A percentile compares a stretch with the other conserved stretches of the same genome.
Evolutionary conservation across 768 basidiomycete species (phyloP).

Genomic region (Psilocybe cyanescens): DNA sequence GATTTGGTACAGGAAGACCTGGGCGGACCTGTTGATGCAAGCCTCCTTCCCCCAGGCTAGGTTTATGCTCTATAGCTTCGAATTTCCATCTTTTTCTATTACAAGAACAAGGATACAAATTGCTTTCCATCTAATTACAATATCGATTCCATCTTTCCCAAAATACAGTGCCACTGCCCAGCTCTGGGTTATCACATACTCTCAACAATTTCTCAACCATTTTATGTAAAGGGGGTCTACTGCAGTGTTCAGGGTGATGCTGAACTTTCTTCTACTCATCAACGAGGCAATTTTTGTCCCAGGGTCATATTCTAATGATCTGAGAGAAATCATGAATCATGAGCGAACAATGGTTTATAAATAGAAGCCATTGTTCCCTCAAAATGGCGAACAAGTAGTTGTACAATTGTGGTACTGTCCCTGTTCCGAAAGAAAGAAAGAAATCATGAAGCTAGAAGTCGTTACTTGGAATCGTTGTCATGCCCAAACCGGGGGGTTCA

Average conservation of each 20-base stretch:
- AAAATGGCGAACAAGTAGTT: not conserved
- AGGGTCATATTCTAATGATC: too few species aligned
- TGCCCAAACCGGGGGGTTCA: not conserved
- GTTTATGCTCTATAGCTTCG: not conserved
- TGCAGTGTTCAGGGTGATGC: too few species aligned
- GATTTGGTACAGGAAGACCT: constrained; percentile 49
- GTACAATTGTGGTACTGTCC: not conserved
- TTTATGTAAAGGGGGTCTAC: too few species aligned
- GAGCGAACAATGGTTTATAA: constrained; percentile 1
- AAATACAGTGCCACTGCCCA: too few species aligned
- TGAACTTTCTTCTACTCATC: too few species aligned
- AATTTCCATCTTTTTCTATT: too few species aligned
- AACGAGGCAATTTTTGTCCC: too few species aligned
- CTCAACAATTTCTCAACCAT: too few species aligned
- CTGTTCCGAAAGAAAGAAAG: not conserved
- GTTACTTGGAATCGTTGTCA: not conserved
- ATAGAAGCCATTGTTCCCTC: constrained; percentile 3
- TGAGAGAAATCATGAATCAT: too few species aligned
- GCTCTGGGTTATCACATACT: too few species aligned
- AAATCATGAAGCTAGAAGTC: not conserved
- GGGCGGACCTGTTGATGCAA: constrained; percentile 80
- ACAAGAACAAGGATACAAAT: not conserved
- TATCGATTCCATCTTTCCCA: too few species aligned
- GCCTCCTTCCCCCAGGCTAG: constrained; percentile 93
- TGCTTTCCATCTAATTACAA: not conserved